Evolutionary conservation across 2,329 filamentous ascomycete genomes (phyloP).

Genomic region (Claviceps pusilla): DNA sequence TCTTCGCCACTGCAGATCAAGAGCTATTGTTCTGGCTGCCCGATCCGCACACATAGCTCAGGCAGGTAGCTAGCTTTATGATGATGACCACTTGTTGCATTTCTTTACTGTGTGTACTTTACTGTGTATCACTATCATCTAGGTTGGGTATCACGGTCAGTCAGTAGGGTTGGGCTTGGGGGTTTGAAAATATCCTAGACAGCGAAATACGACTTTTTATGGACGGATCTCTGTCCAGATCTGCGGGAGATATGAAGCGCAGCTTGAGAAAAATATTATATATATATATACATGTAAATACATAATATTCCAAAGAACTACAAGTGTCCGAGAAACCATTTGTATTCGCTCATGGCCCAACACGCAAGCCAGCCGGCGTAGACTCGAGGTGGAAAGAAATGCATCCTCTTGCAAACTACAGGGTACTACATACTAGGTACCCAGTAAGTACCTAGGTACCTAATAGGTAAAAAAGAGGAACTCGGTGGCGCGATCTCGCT

Average conservation of each 20-base stretch:
- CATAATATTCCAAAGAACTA: no score
- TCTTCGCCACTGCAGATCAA: constrained; percentile 78
- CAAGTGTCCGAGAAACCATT: no score
- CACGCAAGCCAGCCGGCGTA: no score
- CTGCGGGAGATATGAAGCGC: no score
- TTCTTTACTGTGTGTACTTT: not conserved
- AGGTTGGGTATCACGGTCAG: not conserved
- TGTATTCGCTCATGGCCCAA: no score
- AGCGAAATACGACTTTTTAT: not conserved
- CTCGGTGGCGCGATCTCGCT: no score
- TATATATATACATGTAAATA: no score
- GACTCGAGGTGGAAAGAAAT: not conserved
- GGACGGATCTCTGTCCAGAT: no score
- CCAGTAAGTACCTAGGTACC: no score
- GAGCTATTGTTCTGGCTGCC: constrained; percentile 70
- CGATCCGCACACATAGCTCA: constrained; percentile 34
- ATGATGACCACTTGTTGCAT: not conserved
- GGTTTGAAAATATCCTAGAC: not conserved
- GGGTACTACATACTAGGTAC: not conserved
- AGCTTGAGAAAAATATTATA: no score
- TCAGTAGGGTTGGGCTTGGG: no score
- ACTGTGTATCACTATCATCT: not conserved
- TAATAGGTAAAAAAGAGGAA: no score
- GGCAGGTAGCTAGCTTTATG: not conserved
- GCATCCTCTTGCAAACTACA: not conserved